Conservation (phyloP, 2,329 filamentous ascomycete genomes). For the Colletotrichum sp. region DNA sequence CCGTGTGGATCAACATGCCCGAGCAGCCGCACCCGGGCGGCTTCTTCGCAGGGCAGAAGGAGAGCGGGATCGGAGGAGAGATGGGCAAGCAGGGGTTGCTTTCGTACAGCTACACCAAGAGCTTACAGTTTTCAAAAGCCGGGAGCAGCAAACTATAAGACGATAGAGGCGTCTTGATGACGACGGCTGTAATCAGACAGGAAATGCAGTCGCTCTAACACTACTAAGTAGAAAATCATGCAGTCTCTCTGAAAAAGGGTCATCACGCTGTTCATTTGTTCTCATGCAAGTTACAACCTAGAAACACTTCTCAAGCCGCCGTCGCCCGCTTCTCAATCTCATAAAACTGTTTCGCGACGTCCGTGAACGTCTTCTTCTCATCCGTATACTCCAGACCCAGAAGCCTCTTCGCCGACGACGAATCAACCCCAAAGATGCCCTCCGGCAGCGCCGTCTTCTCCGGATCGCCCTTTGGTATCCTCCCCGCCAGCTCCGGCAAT, state of each 20-base stretch:
- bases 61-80: conserved; percentile 37
- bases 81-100: conserved; percentile 35
- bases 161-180: background rate
- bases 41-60: conserved; percentile 35
- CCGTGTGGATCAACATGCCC: conserved; percentile 62
- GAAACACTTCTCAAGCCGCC: background rate
- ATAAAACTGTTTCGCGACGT: conserved; percentile 23
- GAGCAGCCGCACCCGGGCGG: conserved; percentile 33
- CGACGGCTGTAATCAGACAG: background rate
- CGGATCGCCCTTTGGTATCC: conserved; percentile 23
- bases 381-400: conserved; percentile 25
- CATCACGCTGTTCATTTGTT: background rate
- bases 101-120: conserved; percentile 36
- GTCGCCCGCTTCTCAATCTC: conserved; percentile 21
- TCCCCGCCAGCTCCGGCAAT: conserved; percentile 22
- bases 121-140: conserved; percentile 30
- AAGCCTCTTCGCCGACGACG: conserved; percentile 21
- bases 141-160: conserved; percentile 2
- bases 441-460: conserved; percentile 17
- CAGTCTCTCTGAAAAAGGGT: no score
- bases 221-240: no score
- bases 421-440: conserved; percentile 21
- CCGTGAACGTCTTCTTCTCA: conserved; percentile 23
- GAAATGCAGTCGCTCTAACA: no score
- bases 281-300: background rate